Percentiles rank a stretch among this genome's conserved stretches.
These are phyloP conservation scores for Acer saccharum DNA, from an alignment of 345 rosid species.

Conservation along the genomic window DNA sequence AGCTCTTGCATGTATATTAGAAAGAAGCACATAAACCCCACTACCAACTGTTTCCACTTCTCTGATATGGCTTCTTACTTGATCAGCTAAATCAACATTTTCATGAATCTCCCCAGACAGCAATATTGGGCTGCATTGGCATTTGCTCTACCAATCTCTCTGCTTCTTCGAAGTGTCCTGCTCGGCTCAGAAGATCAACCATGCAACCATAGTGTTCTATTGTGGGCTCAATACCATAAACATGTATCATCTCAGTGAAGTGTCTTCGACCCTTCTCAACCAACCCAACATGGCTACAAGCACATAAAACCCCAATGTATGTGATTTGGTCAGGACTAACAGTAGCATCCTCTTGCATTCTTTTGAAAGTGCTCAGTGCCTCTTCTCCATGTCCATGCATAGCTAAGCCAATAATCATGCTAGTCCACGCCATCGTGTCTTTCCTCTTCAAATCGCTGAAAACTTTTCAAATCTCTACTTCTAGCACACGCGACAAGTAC, in stretches of 20 bases:
- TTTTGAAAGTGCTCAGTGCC: slow-evolving; percentile 41
- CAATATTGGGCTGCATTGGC: slow-evolving; percentile 41
- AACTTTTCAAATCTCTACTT: slow-evolving; percentile 23
- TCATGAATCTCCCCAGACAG: slow-evolving; percentile 54
- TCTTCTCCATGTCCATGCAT: slow-evolving; percentile 56
- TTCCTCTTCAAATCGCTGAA: slow-evolving; percentile 30
- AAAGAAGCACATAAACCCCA: slow-evolving; percentile 44
- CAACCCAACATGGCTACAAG: slow-evolving; percentile 57
- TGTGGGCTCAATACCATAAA: slow-evolving; percentile 39
- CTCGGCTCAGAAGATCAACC: slow-evolving; percentile 64
- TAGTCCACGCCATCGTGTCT: slow-evolving; percentile 54
- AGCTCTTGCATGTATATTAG: slow-evolving; percentile 53
- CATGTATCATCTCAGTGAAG: slow-evolving; percentile 42
- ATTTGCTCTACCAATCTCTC: slow-evolving; percentile 42
- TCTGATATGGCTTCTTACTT: slow-evolving; percentile 30
- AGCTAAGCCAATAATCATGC: slow-evolving; percentile 54
- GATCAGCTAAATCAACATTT: slow-evolving; percentile 43
- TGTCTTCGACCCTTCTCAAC: slow-evolving; percentile 44
- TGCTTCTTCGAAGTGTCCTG: slow-evolving; percentile 48
- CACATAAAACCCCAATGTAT: slow-evolving; percentile 42
- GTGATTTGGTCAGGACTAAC: slow-evolving; percentile 49
- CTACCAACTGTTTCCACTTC: slow-evolving; percentile 45
- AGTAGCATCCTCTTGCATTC: slow-evolving; percentile 41
- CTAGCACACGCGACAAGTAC: slow-evolving; percentile 35
- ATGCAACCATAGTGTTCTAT: slow-evolving; percentile 50